Evolutionary conservation across 345 rosid genomes (phyloP), one percentile per base, ranked within the genome.

Genomic region (Hibiscus trionum): DNA sequence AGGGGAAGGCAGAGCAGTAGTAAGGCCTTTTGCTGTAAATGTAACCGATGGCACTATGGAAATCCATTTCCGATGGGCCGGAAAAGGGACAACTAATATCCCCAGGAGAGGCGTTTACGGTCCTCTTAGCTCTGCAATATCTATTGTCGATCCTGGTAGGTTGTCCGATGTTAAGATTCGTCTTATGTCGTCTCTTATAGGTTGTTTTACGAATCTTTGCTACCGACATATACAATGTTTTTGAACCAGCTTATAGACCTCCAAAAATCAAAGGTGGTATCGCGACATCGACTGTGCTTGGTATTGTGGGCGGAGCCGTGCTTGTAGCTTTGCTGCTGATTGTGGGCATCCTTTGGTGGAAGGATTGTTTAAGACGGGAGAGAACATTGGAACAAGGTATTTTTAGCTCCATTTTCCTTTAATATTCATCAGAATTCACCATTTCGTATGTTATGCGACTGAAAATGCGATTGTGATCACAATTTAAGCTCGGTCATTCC

Each of bases 61-160:
- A 66, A 83, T 88, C 50, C 86, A 82, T 42, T 77, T 90, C 0
- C 73, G 73, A 14, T 90, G 91, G 89, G 89, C 88, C 50, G 91
- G 91, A 2, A 86, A 76, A 77, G 96, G 96, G 62, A 85, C 93
- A 12, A 65, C 56, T 27, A 69, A 24, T 24, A 26, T 85, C 2
- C 96, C 89, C 21, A 0, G 0, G 0, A 71, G 73, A 81, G 87
- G 88, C 31, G 79, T 78, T 21, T 85, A 87, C 58, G 95, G 92
- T 64, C 64, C 90, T 80, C 81, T 89, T 57, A 80, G 87, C 68
- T 85, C 88, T n/a, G 96, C 86, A 56, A 78, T 90, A 33, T 75
- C 86, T 0, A 77, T 81, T 62, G 0, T 35, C 4, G 74, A 56
- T 55, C 82, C 85, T 57, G 37, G 91, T 83, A 75, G 15, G 77